These are phyloP conservation scores for Panicum hallii DNA, from an alignment of 202 grass and related monocot genomes.

Conservation along the genomic window DNA sequence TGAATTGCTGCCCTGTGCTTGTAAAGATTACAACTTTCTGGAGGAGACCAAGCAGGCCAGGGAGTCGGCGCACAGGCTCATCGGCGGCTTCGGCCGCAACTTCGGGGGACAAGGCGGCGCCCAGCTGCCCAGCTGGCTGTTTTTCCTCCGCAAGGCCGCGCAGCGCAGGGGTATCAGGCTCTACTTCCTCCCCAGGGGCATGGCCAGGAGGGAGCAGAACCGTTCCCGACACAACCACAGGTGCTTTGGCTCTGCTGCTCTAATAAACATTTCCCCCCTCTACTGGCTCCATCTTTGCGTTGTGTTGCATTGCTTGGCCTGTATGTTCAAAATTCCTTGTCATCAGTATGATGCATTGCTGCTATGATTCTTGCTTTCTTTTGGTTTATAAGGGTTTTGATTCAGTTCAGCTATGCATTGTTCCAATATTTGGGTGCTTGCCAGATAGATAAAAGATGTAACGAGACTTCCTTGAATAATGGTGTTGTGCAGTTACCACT, in stretches of 20 bases:
- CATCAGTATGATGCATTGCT: conserved; percentile 5
- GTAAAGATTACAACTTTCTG: conserved; percentile 75
- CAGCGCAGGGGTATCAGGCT: conserved; percentile 50
- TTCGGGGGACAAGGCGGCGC: conserved; percentile 34
- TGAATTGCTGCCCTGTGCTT: conserved; percentile 9
- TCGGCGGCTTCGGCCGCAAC: conserved; percentile 60
- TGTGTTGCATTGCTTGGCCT: conserved; percentile 5
- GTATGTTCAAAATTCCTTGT: background rate
- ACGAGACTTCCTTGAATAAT: background rate
- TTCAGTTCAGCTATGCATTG: background rate
- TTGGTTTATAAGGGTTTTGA: background rate
- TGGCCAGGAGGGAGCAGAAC: conserved; percentile 78
- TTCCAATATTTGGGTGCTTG: background rate
- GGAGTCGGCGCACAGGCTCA: conserved; percentile 69
- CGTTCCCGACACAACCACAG: conserved; percentile 51
- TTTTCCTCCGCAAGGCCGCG: conserved; percentile 62
- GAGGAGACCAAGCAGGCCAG: conserved; percentile 76
- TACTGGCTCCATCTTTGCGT: background rate
- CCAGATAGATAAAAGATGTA: background rate
- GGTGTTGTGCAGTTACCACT: background rate
- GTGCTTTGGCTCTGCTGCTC: conserved; percentile 43
- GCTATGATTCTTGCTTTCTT: background rate
- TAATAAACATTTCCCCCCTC: background rate
- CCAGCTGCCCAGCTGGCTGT: conserved; percentile 51
- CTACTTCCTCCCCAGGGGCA: conserved; percentile 70